These are phyloP conservation scores for Tetrastigma voinierianum DNA, from an alignment of 164 flowering plant genomes.

Conservation along the genomic window DNA sequence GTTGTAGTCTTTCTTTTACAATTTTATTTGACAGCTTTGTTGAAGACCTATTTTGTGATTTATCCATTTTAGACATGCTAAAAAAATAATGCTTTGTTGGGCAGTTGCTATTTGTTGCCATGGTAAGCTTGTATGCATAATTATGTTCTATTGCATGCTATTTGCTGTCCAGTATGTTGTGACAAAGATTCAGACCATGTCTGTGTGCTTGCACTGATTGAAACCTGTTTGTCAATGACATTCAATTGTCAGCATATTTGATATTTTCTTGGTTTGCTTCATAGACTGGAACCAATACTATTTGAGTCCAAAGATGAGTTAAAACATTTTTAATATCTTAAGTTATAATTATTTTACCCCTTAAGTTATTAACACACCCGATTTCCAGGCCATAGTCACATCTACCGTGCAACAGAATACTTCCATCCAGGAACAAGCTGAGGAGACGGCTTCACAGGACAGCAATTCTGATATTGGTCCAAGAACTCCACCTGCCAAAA, in stretches of 20 bases:
- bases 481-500: slow-evolving; percentile 78
- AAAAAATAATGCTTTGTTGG: too few relatives aligned
- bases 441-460: slow-evolving; percentile 71
- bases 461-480: slow-evolving; percentile 55
- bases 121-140: too few relatives aligned
- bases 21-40: neutral
- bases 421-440: slow-evolving; percentile 55
- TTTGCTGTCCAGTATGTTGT: too few relatives aligned
- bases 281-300: neutral
- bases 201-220: too few relatives aligned
- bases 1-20: neutral
- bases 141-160: too few relatives aligned
- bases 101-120: too few relatives aligned
- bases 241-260: neutral
- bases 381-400: slow-evolving; percentile 35
- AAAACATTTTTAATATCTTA: neutral
- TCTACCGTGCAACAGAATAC: slow-evolving; percentile 40
- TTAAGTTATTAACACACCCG: too few relatives aligned
- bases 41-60: too few relatives aligned
- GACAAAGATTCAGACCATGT: too few relatives aligned
- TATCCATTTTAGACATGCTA: too few relatives aligned
- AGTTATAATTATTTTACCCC: too few relatives aligned
- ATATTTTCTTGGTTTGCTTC: neutral
- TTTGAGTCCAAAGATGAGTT: neutral
- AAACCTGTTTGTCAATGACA: neutral